Evolutionary conservation across 2,329 filamentous ascomycete species (phyloP).

Genomic region (Xylariomycetidae sp.): DNA sequence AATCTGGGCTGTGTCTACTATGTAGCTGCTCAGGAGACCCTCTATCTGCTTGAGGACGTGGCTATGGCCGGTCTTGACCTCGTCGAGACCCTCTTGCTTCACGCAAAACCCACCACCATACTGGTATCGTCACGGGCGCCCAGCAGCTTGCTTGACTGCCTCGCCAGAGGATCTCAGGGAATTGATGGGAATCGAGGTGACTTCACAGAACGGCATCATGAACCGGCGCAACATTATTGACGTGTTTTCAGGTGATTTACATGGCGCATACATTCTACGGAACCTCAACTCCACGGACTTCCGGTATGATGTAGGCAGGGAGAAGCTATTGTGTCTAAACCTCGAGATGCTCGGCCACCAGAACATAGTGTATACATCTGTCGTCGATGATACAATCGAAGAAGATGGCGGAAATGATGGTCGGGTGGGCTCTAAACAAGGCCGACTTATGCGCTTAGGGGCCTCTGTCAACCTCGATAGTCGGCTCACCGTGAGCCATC

Average conservation of each 20-base stretch:
- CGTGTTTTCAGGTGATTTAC: slow-evolving; percentile 27
- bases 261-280: slow-evolving; percentile 52
- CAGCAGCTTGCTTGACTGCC: slow-evolving; percentile 32
- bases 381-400: slow-evolving; percentile 36
- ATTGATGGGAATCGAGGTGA: slow-evolving; percentile 24
- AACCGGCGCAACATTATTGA: too few species aligned
- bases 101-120: slow-evolving; percentile 51
- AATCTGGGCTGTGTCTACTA: slow-evolving; percentile 84
- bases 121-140: slow-evolving; percentile 46
- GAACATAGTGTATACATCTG: slow-evolving; percentile 59
- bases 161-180: slow-evolving; percentile 29
- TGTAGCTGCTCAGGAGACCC: slow-evolving; percentile 59
- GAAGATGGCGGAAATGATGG: slow-evolving; percentile 32
- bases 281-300: slow-evolving; percentile 70
- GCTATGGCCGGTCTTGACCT: slow-evolving; percentile 63
- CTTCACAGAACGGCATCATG: too few species aligned
- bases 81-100: slow-evolving; percentile 55
- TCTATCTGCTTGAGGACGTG: slow-evolving; percentile 76
- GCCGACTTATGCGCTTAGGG: slow-evolving; percentile 63
- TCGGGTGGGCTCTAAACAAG: slow-evolving; percentile 50
- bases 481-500: slow-evolving; percentile 53
- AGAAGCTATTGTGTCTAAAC: slow-evolving; percentile 58
- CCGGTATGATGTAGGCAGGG: slow-evolving; percentile 59
- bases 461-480: slow-evolving; percentile 72
- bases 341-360: slow-evolving; percentile 43